phyloP scores from a whole-genome alignment of 2,329 filamentous ascomycete species.

The Calonectria naviculata region DNA sequence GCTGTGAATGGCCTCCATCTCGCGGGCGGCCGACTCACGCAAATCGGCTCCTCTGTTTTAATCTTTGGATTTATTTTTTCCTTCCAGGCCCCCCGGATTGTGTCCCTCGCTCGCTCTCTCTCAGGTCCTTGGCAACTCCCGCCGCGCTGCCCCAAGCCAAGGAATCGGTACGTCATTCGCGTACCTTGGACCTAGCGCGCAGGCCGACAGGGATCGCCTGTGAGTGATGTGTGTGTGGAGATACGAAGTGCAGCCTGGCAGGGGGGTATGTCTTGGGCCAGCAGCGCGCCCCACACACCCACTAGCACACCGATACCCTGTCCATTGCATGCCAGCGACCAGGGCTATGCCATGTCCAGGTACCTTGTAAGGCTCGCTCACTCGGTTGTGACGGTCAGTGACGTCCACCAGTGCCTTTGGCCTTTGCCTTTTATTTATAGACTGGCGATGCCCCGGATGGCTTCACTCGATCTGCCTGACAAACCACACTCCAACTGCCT shows the following conservation, averaged over 20 bases:
- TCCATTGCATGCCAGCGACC: constrained; percentile 15
- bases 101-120: too few species aligned
- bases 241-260: constrained; percentile 14
- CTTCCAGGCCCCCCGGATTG: neutral
- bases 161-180: neutral
- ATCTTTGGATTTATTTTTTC: neutral
- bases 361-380: constrained; percentile 8
- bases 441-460: constrained; percentile 14
- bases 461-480: neutral
- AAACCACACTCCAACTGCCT: constrained; percentile 4
- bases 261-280: constrained; percentile 7
- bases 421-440: constrained; percentile 22
- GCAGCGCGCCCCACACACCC: neutral
- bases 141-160: too few species aligned
- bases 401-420: constrained; percentile 13
- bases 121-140: neutral
- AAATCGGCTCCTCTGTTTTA: neutral
- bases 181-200: neutral
- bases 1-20: neutral
- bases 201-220: constrained; percentile 18
- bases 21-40: neutral
- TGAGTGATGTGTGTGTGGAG: constrained; percentile 20
- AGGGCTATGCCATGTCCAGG: constrained; percentile 11
- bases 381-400: constrained; percentile 21
- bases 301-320: constrained; percentile 19